phyloP scores from a whole-genome alignment of 441 rosid species.

The Eutrema salsugineum region DNA sequence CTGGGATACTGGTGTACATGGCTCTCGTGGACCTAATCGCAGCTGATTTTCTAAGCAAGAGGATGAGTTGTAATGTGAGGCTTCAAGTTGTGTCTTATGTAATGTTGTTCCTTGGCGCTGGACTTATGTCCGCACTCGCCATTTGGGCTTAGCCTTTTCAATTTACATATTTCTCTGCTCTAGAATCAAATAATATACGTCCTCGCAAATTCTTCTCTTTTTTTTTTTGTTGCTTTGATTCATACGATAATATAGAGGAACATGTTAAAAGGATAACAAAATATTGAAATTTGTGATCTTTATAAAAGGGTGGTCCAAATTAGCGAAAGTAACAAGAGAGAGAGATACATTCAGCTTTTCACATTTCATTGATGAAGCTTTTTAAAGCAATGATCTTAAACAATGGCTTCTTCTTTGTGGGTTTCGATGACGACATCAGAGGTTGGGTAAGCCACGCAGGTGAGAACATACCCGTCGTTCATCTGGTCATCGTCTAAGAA shows the following conservation, averaged over 20 bases:
- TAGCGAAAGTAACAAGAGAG: background rate
- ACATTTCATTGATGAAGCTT: background rate
- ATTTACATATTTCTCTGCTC: background rate
- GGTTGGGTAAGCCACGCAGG: conserved; percentile 65
- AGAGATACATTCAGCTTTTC: background rate
- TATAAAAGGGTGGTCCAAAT: background rate
- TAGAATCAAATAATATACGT: background rate
- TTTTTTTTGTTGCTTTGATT: background rate
- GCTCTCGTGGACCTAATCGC: conserved; percentile 76
- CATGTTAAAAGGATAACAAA: background rate
- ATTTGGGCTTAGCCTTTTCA: conserved; percentile 53
- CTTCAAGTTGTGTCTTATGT: conserved; percentile 62
- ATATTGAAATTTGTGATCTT: background rate
- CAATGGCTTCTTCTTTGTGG: conserved; percentile 72
- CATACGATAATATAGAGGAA: background rate
- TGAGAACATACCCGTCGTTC: conserved; percentile 55
- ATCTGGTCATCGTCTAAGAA: conserved; percentile 82
- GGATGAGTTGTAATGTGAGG: conserved; percentile 77
- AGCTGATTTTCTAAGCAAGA: conserved; percentile 68
- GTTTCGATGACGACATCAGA: conserved; percentile 64
- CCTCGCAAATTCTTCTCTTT: background rate
- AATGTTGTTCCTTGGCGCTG: conserved; percentile 76
- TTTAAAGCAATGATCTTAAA: background rate
- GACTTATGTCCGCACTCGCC: conserved; percentile 65
- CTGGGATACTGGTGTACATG: conserved; percentile 85